phyloP scores from a whole-genome alignment of 345 rosid species.

The Gynandropsis gynandra region DNA sequence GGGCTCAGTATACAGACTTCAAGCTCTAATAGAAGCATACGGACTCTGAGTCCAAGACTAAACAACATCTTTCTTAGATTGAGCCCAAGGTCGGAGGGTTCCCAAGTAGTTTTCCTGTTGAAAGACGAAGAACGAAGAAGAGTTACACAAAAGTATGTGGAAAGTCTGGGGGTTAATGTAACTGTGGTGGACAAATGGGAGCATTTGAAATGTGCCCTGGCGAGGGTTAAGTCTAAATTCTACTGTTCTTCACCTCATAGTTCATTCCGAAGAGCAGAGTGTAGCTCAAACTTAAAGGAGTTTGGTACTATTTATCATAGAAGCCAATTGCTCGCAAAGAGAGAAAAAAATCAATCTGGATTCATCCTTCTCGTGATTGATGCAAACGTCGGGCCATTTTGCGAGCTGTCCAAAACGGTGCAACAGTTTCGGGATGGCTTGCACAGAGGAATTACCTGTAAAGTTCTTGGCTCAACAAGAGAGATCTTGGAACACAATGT shows the following conservation, averaged over 20 bases:
- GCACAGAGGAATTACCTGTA: conserved; percentile 23
- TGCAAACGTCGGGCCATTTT: conserved; percentile 39
- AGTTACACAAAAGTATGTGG: conserved; percentile 41
- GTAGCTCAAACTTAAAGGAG: conserved; percentile 36
- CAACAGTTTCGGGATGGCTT: conserved; percentile 41
- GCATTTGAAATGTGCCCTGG: conserved; percentile 28
- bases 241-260: conserved; percentile 30
- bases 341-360: conserved; percentile 20
- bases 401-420: conserved; percentile 28
- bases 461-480: conserved; percentile 67
- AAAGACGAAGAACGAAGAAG: conserved; percentile 42
- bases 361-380: conserved; percentile 54
- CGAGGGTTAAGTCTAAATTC: conserved; percentile 15
- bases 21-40: conserved; percentile 23
- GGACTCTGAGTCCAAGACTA: conserved; percentile 36
- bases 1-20: conserved; percentile 29
- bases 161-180: conserved; percentile 46
- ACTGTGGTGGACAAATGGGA: conserved; percentile 38
- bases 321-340: conserved; percentile 21
- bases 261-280: conserved; percentile 41
- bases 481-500: conserved; percentile 25
- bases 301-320: conserved; percentile 43
- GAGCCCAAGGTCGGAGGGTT: conserved; percentile 46
- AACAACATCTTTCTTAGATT: conserved; percentile 20
- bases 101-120: conserved; percentile 58